Evolutionary conservation across 305 asterid species (phyloP).

Genomic region (Rubia tinctorum): DNA sequence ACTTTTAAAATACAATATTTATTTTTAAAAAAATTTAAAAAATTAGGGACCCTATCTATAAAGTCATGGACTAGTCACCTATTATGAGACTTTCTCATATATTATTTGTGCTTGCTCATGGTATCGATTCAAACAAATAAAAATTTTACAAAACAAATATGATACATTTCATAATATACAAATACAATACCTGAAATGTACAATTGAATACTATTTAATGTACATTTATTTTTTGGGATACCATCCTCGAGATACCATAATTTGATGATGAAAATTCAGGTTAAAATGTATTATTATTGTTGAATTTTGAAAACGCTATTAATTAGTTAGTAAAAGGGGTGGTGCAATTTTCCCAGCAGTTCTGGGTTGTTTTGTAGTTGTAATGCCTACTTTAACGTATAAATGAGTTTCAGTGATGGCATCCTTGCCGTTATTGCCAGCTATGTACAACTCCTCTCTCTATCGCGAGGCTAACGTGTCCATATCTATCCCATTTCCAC

Average conservation of each 20-base stretch:
- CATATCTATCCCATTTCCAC: neutral
- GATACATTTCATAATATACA: too few species aligned
- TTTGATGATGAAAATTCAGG: neutral
- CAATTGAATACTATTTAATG: too few species aligned
- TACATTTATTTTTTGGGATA: too few species aligned
- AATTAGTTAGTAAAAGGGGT: neutral
- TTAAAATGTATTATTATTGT: neutral
- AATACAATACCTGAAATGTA: too few species aligned
- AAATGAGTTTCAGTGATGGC: slow-evolving; percentile 7
- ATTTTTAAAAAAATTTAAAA: too few species aligned
- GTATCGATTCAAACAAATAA: too few species aligned
- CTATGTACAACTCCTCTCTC: neutral
- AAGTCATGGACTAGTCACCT: too few species aligned
- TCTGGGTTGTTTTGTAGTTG: neutral
- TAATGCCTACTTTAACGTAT: slow-evolving; percentile 12
- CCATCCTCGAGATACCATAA: neutral
- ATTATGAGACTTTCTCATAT: too few species aligned
- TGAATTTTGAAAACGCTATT: neutral
- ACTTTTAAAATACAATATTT: too few species aligned
- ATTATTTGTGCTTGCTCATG: too few species aligned
- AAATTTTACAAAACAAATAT: too few species aligned
- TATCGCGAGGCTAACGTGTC: neutral
- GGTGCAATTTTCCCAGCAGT: neutral
- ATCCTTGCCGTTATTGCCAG: neutral
- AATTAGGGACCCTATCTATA: too few species aligned